Conservation (phyloP, 352 stramenopile genomes). For the Phytophthora syringae region DNA sequence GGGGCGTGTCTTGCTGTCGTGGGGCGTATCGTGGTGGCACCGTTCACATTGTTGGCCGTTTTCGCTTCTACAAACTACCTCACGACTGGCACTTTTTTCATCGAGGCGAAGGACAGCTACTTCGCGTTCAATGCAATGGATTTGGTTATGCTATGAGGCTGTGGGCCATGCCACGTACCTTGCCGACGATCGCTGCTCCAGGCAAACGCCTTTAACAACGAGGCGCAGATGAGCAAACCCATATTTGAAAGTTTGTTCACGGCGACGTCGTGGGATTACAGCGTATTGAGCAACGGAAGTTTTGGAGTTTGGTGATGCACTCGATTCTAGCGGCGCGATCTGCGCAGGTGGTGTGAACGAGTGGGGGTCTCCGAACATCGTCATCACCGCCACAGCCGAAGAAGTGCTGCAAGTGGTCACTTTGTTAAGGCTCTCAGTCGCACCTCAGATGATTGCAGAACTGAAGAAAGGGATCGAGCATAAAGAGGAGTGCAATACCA, state of each 20-base stretch:
- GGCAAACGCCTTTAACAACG: conserved; percentile 10
- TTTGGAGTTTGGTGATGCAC: conserved; percentile 5
- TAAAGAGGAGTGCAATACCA: conserved; percentile 11
- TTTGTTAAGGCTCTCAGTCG: conserved; percentile 12
- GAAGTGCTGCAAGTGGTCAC: conserved; percentile 19
- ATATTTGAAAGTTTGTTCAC: conserved; percentile 27
- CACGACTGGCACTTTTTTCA: conserved; percentile 16
- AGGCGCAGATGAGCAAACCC: conserved; percentile 23
- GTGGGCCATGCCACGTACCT: conserved; percentile 8
- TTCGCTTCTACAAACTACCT: conserved; percentile 21
- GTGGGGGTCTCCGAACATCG: conserved; percentile 18
- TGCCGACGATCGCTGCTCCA: conserved; percentile 7
- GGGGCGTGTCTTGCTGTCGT: conserved; percentile 12
- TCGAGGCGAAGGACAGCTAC: conserved; percentile 26
- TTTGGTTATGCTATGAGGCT: conserved; percentile 15
- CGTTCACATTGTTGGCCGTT: conserved; percentile 16
- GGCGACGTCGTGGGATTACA: conserved; percentile 8
- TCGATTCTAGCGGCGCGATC: conserved; percentile 15
- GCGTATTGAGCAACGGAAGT: conserved; percentile 10
- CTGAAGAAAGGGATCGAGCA: conserved; percentile 7
- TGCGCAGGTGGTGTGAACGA: conserved; percentile 29
- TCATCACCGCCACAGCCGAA: conserved; percentile 5
- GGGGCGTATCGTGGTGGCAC: conserved; percentile 24
- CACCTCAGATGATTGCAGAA: conserved; percentile 15
- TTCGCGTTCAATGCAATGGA: conserved; percentile 29